Conservation (phyloP, 192 early-diverging fungal species). For the Chytriomyces sp. region DNA sequence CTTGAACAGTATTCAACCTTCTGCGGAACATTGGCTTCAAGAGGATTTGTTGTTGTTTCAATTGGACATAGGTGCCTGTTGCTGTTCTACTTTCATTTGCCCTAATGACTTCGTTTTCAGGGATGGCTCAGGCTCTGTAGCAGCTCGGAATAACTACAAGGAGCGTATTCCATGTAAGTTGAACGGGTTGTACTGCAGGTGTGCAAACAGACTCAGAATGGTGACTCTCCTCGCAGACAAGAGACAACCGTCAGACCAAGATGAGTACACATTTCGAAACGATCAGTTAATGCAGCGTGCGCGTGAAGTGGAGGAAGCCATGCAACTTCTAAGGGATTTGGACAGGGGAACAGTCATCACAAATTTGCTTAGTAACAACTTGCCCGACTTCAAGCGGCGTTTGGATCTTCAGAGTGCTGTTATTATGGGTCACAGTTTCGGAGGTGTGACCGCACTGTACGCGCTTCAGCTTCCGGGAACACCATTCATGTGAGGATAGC, state of each 20-base stretch:
- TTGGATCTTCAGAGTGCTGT: slow-evolving; percentile 20
- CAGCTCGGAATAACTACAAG: slow-evolving; percentile 15
- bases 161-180: slow-evolving; percentile 9
- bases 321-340: slow-evolving; percentile 5
- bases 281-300: slow-evolving; percentile 23
- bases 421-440: slow-evolving; percentile 30
- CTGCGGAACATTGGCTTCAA: slow-evolving; percentile 4
- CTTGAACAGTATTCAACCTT: slow-evolving; percentile 34
- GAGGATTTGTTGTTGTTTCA: slow-evolving; percentile 22
- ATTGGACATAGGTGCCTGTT: slow-evolving; percentile 8
- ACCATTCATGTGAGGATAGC: slow-evolving; percentile 3
- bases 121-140: slow-evolving; percentile 20
- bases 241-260: background rate
- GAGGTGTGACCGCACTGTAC: slow-evolving; percentile 19
- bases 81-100: background rate
- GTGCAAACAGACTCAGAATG: background rate
- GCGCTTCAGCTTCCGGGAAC: background rate
- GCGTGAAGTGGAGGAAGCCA: slow-evolving; percentile 16
- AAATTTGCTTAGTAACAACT: background rate
- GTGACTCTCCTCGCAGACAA: background rate
- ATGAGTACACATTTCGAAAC: background rate
- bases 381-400: slow-evolving; percentile 19
- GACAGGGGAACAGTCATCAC: background rate
- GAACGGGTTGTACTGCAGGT: background rate
- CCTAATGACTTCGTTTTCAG: background rate